Percentiles rank a stretch among this genome's conserved stretches.
Conservation (phyloP, 208 protist genomes). For the Trypanosoma theileri region DNA sequence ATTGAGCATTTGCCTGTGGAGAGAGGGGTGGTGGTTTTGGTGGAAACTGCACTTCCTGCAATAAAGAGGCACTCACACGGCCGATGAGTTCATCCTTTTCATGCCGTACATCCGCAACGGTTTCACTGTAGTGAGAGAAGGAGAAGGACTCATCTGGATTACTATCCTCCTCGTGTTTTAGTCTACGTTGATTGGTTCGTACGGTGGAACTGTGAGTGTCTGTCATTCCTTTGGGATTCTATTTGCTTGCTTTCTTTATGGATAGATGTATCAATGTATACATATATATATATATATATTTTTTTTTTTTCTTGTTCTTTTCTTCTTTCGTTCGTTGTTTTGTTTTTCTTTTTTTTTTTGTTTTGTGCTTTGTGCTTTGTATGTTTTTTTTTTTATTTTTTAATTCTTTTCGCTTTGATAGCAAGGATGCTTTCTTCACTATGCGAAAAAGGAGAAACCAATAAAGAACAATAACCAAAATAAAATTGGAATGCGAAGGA, state of each 20-base stretch:
- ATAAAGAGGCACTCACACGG: conserved; percentile 70
- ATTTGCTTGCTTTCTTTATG: no score
- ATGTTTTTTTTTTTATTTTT: not conserved
- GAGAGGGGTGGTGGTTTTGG: not conserved
- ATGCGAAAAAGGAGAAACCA: not conserved
- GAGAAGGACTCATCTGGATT: not conserved
- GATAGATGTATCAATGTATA: no score
- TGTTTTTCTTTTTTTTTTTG: no score
- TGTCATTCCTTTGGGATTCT: no score
- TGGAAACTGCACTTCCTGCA: conserved; percentile 49
- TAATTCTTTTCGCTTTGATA: not conserved
- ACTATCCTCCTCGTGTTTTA: not conserved
- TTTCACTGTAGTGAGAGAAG: not conserved
- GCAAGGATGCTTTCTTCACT: conserved; percentile 4
- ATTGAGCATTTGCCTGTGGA: not conserved
- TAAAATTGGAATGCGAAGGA: not conserved
- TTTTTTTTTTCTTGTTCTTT: no score
- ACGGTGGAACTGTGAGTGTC: no score
- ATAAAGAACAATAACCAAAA: not conserved
- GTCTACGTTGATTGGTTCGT: no score
- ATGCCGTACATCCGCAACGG: conserved; percentile 30
- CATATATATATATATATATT: no score
- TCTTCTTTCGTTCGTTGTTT: no score
- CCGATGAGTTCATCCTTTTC: conserved; percentile 85
- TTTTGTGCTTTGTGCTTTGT: not conserved